Evolutionary conservation across 257 asterid genomes (phyloP).

Genomic region (Solanum neorickii): DNA sequence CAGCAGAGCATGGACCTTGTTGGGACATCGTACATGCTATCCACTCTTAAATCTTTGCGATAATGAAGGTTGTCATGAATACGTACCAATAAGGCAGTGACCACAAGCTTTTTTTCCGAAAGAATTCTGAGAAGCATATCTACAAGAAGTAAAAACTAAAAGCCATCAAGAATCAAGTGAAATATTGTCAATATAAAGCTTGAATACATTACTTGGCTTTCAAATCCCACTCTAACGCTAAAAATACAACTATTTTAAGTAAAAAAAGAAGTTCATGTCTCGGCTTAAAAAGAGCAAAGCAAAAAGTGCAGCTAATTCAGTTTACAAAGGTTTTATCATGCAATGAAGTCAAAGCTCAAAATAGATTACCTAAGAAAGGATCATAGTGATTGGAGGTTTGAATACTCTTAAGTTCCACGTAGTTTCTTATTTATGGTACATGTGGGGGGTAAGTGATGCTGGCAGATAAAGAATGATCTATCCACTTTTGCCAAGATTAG

Average conservation of each 20-base stretch:
- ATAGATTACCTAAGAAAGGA: background rate
- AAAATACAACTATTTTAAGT: background rate
- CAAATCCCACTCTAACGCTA: background rate
- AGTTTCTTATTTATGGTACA: background rate
- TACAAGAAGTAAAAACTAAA: slow-evolving; percentile 25
- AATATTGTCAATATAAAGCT: background rate
- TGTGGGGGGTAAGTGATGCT: background rate
- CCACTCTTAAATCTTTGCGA: background rate
- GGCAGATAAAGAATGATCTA: background rate
- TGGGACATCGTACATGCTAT: background rate
- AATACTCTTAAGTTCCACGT: background rate
- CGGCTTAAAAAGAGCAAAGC: background rate
- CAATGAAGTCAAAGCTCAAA: background rate
- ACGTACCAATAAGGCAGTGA: slow-evolving; percentile 50
- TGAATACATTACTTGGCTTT: background rate
- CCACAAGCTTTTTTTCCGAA: slow-evolving; percentile 46
- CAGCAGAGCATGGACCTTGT: background rate
- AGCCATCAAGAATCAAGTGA: background rate
- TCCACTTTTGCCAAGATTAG: background rate
- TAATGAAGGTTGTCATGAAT: slow-evolving; percentile 7
- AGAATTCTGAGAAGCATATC: slow-evolving; percentile 65
- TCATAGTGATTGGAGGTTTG: background rate
- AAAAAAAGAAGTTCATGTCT: background rate
- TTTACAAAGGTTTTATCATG: background rate
- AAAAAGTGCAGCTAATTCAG: background rate